These are phyloP conservation scores for Spergularia bocconei DNA, from an alignment of 148 eudicot genomes.

Conservation along the genomic window DNA sequence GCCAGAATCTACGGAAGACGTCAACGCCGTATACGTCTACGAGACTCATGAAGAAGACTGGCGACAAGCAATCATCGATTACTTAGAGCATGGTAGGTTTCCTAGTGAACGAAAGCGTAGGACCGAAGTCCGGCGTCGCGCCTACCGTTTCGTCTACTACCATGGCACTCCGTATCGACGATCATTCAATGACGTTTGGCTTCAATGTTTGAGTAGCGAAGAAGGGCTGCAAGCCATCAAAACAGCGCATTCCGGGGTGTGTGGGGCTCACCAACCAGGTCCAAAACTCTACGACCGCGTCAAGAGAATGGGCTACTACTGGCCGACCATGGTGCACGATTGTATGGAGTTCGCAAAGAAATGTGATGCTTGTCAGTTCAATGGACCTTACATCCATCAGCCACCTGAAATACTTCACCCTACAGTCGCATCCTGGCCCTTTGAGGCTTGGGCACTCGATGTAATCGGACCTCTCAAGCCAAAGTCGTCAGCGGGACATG, in stretches of 20 bases:
- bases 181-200: no score
- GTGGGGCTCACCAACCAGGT: not conserved
- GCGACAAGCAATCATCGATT: not conserved
- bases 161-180: no score
- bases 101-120: no score
- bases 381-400: not conserved
- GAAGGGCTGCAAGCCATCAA: no score
- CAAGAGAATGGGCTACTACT: conserved; percentile 5
- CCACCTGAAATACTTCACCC: not conserved
- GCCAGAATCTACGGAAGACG: no score
- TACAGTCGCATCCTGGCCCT: not conserved
- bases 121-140: no score
- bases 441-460: conserved; percentile 5
- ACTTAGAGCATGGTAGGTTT: not conserved
- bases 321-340: not conserved
- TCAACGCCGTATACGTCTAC: no score
- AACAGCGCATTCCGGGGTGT: no score
- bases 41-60: not conserved
- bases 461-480: not conserved
- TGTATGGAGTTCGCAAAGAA: not conserved
- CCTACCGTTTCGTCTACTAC: no score
- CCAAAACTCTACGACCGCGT: not conserved
- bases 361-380: not conserved
- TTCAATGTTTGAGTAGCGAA: no score
- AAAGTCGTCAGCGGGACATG: not conserved